phyloP scores from a whole-genome alignment of 495 filamentous ascomycete species.

The Neurospora sp. region DNA sequence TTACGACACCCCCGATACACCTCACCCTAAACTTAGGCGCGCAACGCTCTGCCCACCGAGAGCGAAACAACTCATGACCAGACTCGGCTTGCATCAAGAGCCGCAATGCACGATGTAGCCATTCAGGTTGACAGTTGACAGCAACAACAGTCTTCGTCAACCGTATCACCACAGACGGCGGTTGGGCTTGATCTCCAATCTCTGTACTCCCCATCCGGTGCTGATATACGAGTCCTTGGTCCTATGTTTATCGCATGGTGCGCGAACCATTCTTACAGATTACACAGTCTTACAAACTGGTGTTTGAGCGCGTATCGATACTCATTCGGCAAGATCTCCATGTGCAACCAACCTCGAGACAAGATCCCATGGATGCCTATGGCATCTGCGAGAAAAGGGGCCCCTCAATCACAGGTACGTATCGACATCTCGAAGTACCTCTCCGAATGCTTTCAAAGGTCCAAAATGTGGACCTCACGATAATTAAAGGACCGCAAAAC shows the following conservation, averaged over 20 bases:
- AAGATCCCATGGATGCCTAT: neutral
- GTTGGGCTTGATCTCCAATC: neutral
- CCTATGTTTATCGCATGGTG: neutral
- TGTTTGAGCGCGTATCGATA: neutral
- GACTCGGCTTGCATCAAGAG: neutral
- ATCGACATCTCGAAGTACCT: neutral
- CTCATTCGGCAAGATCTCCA: neutral
- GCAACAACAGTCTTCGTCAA: neutral
- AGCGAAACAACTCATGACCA: neutral
- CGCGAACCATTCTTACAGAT: neutral
- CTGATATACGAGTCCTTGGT: neutral
- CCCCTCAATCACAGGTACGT: neutral
- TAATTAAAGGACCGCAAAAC: neutral
- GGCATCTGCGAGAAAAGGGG: neutral
- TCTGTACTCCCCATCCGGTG: neutral
- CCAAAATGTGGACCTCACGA: neutral
- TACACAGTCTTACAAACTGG: neutral
- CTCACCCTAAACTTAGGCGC: neutral
- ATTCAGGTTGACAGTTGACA: neutral
- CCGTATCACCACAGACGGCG: neutral
- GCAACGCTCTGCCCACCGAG: neutral
- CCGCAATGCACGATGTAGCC: neutral
- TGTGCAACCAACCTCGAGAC: neutral
- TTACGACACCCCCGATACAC: neutral
- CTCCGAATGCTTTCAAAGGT: neutral